Percentiles rank a stretch among this genome's conserved stretches.
These are phyloP conservation scores for Trametes meyenii DNA, from an alignment of 768 basidiomycete genomes.

Conservation along the genomic window DNA sequence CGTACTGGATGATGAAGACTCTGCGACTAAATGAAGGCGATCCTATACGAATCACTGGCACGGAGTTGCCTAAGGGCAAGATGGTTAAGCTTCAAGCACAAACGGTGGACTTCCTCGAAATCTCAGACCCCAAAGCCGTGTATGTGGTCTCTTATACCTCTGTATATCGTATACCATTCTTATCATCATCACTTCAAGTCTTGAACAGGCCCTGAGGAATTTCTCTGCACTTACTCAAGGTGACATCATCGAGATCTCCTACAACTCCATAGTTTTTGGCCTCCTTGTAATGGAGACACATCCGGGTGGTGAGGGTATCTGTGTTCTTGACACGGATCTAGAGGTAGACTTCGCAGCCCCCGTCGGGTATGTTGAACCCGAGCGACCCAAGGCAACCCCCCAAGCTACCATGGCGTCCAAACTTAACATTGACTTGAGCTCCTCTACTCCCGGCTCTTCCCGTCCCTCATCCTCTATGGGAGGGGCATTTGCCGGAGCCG, in stretches of 20 bases:
- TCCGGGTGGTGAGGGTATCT: conserved; percentile 87
- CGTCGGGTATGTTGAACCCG: conserved; percentile 92
- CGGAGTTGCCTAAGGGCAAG: conserved; percentile 89
- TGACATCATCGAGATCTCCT: conserved; percentile 97
- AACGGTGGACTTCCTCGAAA: conserved; percentile 91
- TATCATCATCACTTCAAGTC: conserved; percentile 45
- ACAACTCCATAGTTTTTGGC: conserved; percentile 94
- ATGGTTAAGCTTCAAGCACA: conserved; percentile 97
- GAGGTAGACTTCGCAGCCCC: conserved; percentile 98
- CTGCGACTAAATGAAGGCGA: conserved; percentile 93
- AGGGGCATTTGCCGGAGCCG: conserved; percentile 63
- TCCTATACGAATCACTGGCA: conserved; percentile 88
- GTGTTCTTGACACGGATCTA: conserved; percentile 91
- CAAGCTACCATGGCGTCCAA: conserved; percentile 95
- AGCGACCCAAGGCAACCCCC: conserved; percentile 78
- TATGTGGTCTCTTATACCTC: conserved; percentile 47
- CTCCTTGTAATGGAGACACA: conserved; percentile 93
- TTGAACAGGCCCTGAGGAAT: conserved; percentile 93
- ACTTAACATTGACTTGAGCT: conserved; percentile 90
- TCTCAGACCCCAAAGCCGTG: conserved; percentile 98
- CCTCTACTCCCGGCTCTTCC: conserved; percentile 84
- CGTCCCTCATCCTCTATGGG: conserved; percentile 76
- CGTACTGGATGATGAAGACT: conserved; percentile 99
- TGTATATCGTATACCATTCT: not conserved
- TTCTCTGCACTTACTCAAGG: conserved; percentile 92